Base-by-base conservation (phyloP, 441 rosid genomes). In the Syzygium syzygioides region DNA sequence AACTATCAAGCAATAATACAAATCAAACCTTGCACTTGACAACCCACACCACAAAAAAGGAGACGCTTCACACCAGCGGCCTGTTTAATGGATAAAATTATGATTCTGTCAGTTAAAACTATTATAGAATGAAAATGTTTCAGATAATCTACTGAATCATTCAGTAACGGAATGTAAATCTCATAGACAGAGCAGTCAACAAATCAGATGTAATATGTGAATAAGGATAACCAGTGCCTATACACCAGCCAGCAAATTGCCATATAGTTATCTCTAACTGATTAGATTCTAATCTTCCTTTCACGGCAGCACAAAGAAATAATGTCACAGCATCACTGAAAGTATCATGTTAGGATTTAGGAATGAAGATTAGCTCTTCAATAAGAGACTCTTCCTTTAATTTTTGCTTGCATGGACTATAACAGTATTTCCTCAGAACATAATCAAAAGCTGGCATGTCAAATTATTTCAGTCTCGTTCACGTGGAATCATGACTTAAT, bases 21-120 rank as follows among this genome's bases (percentile, higher is more conserved):
- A 84, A 68, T 56, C 85, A 86, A 91, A 97, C 99, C 99, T 92
- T 96, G 99, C 90, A 97, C 99, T 95, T 97, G 99, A 92, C 99
- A 97, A 87, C 99, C 99, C 87, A 97, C 99, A 52, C 99, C 99
- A 91, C 99, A 96, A 88, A 97, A 96, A 89, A 97, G 99, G 90
- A 97, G 98, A 91, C 98, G 97, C 90, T 97, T 97, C 60, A 97
- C 98, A 57, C 99, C 98, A 14, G 99, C 96, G 85, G 98, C 94
- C 99, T 97, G 93, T 90, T 86, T 28, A 60, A 91, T 79, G 9
- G 85, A 87, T 88, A 48, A 90, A 88, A 84, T 57, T 54, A 30
- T 34, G 19, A 85, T 34, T 85, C 28, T 76, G 83, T 76, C 83
- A 41, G 52, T 41, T 41, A 76, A 76, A 23, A 12, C 26, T 76